Evolutionary conservation across 2,329 filamentous ascomycete species (phyloP).

Genomic region (Colletotrichum tofieldiae): DNA sequence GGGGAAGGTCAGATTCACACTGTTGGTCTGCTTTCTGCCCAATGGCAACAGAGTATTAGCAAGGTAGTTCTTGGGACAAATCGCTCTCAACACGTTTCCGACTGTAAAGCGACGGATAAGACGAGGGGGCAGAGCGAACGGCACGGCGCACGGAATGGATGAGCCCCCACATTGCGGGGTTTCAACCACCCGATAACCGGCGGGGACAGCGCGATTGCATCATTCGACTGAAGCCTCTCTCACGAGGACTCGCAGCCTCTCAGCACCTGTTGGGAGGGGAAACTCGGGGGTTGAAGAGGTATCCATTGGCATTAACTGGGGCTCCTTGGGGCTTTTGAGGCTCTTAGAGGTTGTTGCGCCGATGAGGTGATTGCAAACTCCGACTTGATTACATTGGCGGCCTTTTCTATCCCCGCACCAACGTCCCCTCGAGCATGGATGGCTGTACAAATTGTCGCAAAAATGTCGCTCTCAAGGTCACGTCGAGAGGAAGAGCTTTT

Average conservation of each 20-base stretch:
- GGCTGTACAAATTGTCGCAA: neutral
- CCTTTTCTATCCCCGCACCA: constrained; percentile 20
- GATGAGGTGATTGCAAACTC: constrained; percentile 17
- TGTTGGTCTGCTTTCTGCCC: neutral
- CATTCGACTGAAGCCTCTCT: constrained; percentile 21
- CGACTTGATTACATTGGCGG: constrained; percentile 11
- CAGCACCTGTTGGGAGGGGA: neutral
- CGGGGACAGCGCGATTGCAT: constrained; percentile 32
- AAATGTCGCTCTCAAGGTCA: neutral
- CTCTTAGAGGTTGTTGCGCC: constrained; percentile 10
- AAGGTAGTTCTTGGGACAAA: constrained; percentile 21
- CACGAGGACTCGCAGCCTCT: neutral
- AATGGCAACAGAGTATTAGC: neutral
- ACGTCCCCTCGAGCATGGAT: neutral
- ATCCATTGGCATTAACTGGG: neutral
- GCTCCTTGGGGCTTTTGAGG: neutral
- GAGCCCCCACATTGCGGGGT: constrained; percentile 39
- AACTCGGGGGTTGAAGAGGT: neutral
- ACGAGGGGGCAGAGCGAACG: constrained; percentile 31
- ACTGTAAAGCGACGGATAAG: constrained; percentile 37
- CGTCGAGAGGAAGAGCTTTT: neutral
- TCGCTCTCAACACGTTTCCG: constrained; percentile 36
- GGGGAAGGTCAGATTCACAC: constrained; percentile 3
- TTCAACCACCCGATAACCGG: constrained; percentile 40
- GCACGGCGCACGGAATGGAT: constrained; percentile 35